Evolutionary conservation across 371 early-diverging fungal genomes (phyloP).

Genomic region (Zychaea mexicana): DNA sequence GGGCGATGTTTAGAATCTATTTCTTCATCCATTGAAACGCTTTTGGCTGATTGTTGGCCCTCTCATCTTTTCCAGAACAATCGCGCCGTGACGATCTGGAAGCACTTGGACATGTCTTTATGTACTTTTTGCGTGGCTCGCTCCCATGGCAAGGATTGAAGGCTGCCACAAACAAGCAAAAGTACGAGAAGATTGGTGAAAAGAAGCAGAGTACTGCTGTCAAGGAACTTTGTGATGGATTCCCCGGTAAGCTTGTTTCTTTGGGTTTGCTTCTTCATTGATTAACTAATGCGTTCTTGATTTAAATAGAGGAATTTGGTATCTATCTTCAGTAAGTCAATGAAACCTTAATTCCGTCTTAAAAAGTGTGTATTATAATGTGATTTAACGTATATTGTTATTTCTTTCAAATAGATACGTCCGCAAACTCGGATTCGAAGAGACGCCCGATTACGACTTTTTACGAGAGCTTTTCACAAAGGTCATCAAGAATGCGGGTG

Average conservation of each 20-base stretch:
- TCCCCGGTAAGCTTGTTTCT: no score
- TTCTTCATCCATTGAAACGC: not conserved
- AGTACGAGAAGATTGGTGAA: conserved; percentile 90
- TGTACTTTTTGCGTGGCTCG: conserved; percentile 88
- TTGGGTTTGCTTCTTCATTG: no score
- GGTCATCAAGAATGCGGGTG: conserved; percentile 68
- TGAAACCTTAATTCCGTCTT: no score
- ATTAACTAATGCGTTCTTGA: conserved; percentile 12
- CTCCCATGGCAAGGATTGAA: conserved; percentile 94
- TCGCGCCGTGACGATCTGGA: conserved; percentile 94
- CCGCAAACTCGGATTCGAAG: conserved; percentile 87
- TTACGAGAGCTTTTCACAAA: conserved; percentile 80
- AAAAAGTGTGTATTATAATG: no score
- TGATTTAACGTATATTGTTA: no score
- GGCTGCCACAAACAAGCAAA: conserved; percentile 89
- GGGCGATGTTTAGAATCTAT: not conserved
- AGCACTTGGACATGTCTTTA: conserved; percentile 88
- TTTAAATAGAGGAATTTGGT: conserved; percentile 78
- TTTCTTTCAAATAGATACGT: no score
- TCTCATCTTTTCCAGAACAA: conserved; percentile 67
- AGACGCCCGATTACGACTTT: conserved; percentile 89
- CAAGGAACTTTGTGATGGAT: conserved; percentile 74
- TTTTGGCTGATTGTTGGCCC: not conserved
- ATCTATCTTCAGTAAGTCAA: conserved; percentile 83
- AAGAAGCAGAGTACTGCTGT: conserved; percentile 81